Evolutionary conservation across 257 asterid genomes (phyloP).

Genomic region (Thymus mandschuricus): DNA sequence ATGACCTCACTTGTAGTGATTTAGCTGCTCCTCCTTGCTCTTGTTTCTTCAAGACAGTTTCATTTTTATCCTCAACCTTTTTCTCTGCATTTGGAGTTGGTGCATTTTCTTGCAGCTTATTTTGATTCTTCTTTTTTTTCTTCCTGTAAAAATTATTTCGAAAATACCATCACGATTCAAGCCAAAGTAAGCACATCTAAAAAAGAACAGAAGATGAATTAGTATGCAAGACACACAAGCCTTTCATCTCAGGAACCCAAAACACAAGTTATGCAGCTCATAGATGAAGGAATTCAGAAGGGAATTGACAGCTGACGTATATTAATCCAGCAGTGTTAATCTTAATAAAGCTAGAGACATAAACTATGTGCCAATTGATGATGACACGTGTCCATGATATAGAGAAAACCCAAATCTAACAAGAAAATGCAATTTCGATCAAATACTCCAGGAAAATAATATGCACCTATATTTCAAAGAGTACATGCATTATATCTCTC

Average conservation of each 20-base stretch:
- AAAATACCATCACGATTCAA: conserved; percentile 25
- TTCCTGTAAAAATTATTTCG: conserved; percentile 37
- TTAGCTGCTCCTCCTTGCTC: conserved; percentile 51
- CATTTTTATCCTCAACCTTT: conserved; percentile 35
- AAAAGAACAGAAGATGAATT: not conserved
- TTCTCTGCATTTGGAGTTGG: conserved; percentile 41
- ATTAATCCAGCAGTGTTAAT: not conserved
- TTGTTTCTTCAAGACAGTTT: conserved; percentile 39
- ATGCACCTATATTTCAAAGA: conserved; percentile 20
- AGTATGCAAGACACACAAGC: not conserved
- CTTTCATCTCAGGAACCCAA: not conserved
- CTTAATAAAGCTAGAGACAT: conserved; percentile 1
- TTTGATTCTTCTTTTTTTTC: conserved; percentile 67
- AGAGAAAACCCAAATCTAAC: conserved; percentile 15
- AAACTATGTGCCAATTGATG: not conserved
- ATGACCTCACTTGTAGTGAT: conserved; percentile 68
- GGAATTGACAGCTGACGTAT: not conserved
- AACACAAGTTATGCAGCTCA: conserved; percentile 16
- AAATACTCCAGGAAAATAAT: not conserved
- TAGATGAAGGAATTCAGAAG: not conserved
- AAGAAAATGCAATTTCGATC: conserved; percentile 10
- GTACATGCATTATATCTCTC: not conserved
- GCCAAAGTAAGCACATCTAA: conserved; percentile 22
- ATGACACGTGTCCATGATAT: not conserved
- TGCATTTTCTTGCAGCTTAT: conserved; percentile 49